Evolutionary conservation across 108 stramenopile species (phyloP), one percentile per base, ranked within the genome.

Genomic region (Asterionellopsis glacialis): DNA sequence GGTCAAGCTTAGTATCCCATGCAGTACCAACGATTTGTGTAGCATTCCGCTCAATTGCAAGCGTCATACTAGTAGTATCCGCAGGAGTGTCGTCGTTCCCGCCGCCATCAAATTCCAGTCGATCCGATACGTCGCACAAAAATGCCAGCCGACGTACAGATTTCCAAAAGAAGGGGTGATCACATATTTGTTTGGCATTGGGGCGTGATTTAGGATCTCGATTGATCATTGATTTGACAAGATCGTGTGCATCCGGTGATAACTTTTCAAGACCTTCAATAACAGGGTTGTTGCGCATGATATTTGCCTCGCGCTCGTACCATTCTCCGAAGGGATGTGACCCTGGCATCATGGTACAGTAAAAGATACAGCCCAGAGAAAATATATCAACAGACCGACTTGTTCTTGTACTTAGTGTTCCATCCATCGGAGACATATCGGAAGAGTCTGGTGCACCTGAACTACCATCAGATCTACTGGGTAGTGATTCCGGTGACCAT

Each of bases 301-400:
- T 95, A 43, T 98, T 96, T n/a, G 85, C 86, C 71, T 96, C 97
- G 0, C 97, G 77, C 69, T 98, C 97, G 67, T 83, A 96, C 90
- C 93, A 96, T 64, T 95, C 89, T 54, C 96, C 97, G 64, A 95
- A 98, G 14, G 97, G 96, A 73, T 98, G 97, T 21, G 75, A 76
- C 11, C 93, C 94, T 23, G 91, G 94, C 19, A 93, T 61, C 21
- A 96, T 57, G 9, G 89, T 85, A 49, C 89, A 92, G 64, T 93
- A 88, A 57, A 96, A 96, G 15, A 98, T 91, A 64, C 97, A 98
- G n/a, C 97, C 97, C 10, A 98, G 81, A 23, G 93, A 90, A 60
- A 96, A 98, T 24, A 98, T 87, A 64, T 98, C 97, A 15, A 88
- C 90, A 61, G 94, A 88, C 45, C 96, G 85, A 61, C 86, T 93